phyloP scores from a whole-genome alignment of 2,329 filamentous ascomycete species.

The Verticillium klebahnii region DNA sequence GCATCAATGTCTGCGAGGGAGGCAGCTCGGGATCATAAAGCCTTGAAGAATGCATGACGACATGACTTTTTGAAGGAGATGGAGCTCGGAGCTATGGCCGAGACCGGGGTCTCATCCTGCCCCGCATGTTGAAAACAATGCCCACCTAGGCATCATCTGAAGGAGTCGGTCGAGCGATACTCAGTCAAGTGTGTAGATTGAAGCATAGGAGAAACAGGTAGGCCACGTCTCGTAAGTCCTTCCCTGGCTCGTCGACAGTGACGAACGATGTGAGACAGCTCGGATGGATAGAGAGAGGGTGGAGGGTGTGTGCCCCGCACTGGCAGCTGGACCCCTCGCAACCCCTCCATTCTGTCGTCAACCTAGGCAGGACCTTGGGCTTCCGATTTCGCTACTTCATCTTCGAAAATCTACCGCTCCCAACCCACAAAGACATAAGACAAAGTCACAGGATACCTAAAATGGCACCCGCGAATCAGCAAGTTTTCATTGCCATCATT shows the following conservation, averaged over 20 bases:
- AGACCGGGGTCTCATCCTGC: background rate
- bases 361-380: background rate
- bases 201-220: too few species aligned
- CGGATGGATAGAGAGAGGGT: too few species aligned
- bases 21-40: too few species aligned
- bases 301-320: background rate
- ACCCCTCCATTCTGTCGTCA: background rate
- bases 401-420: background rate
- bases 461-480: constrained; percentile 38
- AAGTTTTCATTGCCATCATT: constrained; percentile 50
- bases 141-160: too few species aligned
- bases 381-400: background rate
- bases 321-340: background rate
- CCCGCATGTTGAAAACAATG: background rate
- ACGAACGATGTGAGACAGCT: too few species aligned
- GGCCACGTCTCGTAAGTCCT: too few species aligned
- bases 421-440: background rate
- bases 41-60: background rate
- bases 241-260: too few species aligned
- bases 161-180: too few species aligned
- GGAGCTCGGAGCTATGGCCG: background rate
- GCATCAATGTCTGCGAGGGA: too few species aligned
- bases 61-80: background rate
- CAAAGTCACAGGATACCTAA: background rate
- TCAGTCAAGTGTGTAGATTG: too few species aligned